A percentile compares a stretch with the other conserved stretches of the same genome.
Evolutionary conservation across 192 early-diverging fungal genomes (phyloP).

Genomic region (Anaeromyces robustus): DNA sequence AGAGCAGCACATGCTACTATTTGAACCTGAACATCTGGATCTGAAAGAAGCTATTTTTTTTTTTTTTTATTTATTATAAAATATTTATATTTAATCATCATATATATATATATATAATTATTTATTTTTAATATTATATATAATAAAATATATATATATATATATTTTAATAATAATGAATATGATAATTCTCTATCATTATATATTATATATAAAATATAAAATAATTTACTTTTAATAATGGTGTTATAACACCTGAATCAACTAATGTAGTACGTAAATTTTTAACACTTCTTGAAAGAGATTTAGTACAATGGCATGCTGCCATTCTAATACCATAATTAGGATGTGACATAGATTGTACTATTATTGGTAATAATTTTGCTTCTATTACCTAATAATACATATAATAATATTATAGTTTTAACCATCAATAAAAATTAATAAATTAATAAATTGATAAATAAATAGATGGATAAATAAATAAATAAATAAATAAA

Average conservation of each 20-base stretch:
- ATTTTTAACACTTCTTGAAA: conserved; percentile 59
- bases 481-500: no score
- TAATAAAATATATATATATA: no score
- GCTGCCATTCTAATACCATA: conserved; percentile 51
- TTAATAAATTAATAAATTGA: no score
- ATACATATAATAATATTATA: not conserved
- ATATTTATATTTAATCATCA: no score
- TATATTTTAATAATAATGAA: no score
- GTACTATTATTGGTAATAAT: conserved; percentile 53
- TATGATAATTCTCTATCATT: no score
- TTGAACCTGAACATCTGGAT: not conserved
- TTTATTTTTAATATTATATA: no score
- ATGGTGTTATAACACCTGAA: conserved; percentile 46
- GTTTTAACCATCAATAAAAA: no score
- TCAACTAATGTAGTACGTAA: conserved; percentile 67
- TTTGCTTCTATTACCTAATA: conserved; percentile 54
- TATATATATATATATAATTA: no score
- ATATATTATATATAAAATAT: no score
- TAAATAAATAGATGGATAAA: no score
- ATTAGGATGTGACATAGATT: conserved; percentile 35
- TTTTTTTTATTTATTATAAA: no score
- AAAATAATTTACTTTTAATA: conserved; percentile 32
- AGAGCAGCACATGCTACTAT: conserved; percentile 48
- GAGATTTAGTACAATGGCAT: conserved; percentile 57
- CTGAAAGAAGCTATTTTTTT: not conserved